Percentiles rank a stretch among this genome's conserved stretches.
These are phyloP conservation scores for Zopfia rhizophila DNA, from an alignment of 2,329 filamentous ascomycete species.

Conservation along the genomic window DNA sequence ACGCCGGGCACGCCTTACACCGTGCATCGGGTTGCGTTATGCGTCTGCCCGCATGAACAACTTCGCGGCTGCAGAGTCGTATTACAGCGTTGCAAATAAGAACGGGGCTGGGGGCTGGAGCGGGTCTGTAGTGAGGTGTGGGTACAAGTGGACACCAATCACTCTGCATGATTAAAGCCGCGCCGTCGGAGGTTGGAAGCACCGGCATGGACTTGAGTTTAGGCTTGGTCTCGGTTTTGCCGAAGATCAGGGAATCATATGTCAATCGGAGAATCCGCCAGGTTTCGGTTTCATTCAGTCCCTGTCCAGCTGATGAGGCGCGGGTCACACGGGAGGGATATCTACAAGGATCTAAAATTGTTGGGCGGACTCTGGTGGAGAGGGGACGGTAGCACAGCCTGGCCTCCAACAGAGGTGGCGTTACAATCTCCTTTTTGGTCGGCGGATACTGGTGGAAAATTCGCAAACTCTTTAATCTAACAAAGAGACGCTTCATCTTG, in stretches of 20 bases:
- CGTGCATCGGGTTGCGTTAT: conserved; percentile 12
- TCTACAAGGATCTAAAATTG: conserved; percentile 9
- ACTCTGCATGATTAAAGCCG: conserved; percentile 16
- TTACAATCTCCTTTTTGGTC: conserved; percentile 13
- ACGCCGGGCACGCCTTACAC: conserved; percentile 14
- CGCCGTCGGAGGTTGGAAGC: conserved; percentile 11
- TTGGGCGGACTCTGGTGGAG: conserved; percentile 15
- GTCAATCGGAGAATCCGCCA: too few species aligned
- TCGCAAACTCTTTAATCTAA: conserved; percentile 8
- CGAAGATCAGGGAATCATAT: conserved; percentile 7
- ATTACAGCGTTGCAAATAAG: conserved; percentile 19
- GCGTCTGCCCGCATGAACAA: conserved; percentile 17
- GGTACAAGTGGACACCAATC: conserved; percentile 16
- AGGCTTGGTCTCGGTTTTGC: conserved; percentile 22
- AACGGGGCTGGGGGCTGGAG: conserved; percentile 12
- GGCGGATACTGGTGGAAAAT: conserved; percentile 15
- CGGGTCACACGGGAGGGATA: conserved; percentile 7
- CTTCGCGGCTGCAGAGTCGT: conserved; percentile 20
- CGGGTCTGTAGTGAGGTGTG: conserved; percentile 8
- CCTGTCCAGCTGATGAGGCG: conserved; percentile 9
- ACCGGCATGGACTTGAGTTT: conserved; percentile 12
- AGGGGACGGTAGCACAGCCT: conserved; percentile 13
- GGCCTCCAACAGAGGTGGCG: conserved; percentile 11
- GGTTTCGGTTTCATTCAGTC: too few species aligned
- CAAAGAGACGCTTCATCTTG: conserved; percentile 21